Evolutionary conservation across 192 early-diverging fungal genomes (phyloP).

Genomic region (Lobulomyces angularis): DNA sequence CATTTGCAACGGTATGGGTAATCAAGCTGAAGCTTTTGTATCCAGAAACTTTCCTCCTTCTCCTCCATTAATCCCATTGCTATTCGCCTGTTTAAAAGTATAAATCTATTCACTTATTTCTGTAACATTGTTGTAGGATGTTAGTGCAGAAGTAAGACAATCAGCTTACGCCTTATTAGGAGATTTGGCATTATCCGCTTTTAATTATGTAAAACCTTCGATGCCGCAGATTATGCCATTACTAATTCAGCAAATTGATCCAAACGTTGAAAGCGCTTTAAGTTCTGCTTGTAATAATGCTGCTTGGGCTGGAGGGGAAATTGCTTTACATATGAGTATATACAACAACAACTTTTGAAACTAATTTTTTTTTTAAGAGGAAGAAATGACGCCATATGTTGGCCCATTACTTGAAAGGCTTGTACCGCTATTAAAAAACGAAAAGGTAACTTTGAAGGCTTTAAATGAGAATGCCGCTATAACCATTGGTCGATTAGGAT

Average conservation of each 20-base stretch:
- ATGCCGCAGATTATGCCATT: slow-evolving; percentile 70
- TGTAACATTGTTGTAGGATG: slow-evolving; percentile 24
- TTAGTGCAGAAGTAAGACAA: slow-evolving; percentile 71
- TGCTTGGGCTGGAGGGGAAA: slow-evolving; percentile 94
- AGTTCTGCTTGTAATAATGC: slow-evolving; percentile 92
- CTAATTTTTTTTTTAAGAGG: slow-evolving; percentile 28
- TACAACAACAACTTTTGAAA: slow-evolving; percentile 7
- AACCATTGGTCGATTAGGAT: slow-evolving; percentile 91
- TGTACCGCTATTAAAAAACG: slow-evolving; percentile 63
- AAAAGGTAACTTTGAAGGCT: slow-evolving; percentile 39
- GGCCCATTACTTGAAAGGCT: slow-evolving; percentile 70
- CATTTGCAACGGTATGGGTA: slow-evolving; percentile 80
- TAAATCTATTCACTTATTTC: no score
- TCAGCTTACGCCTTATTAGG: slow-evolving; percentile 92
- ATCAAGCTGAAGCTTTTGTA: slow-evolving; percentile 62
- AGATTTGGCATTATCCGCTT: slow-evolving; percentile 88
- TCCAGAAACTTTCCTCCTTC: no score
- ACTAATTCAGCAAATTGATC: slow-evolving; percentile 59
- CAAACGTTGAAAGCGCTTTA: slow-evolving; percentile 47
- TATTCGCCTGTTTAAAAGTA: slow-evolving; percentile 73
- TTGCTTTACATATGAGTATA: slow-evolving; percentile 62
- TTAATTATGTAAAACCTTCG: slow-evolving; percentile 66
- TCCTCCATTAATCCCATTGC: slow-evolving; percentile 66
- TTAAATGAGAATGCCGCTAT: slow-evolving; percentile 92
- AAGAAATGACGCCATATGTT: slow-evolving; percentile 72